Evolutionary conservation across 495 filamentous ascomycete species (phyloP).

Genomic region (Elaphomyces granulatus): DNA sequence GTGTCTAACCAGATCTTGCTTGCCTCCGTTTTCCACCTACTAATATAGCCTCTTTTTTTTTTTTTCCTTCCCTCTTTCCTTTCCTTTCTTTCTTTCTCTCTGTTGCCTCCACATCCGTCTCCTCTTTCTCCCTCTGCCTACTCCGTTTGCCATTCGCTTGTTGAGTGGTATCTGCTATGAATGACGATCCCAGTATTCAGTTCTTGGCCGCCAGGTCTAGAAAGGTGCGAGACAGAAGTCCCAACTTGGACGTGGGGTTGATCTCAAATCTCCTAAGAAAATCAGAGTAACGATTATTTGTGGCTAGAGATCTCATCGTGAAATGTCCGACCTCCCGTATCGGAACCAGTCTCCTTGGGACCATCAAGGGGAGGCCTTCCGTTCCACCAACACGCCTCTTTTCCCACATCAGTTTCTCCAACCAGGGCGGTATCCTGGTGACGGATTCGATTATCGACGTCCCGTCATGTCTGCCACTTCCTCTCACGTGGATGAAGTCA

Average conservation of each 20-base stretch:
- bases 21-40: constrained; percentile 7
- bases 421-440: constrained; percentile 28
- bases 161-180: constrained; percentile 17
- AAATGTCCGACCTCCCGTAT: constrained; percentile 22
- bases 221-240: constrained; percentile 32
- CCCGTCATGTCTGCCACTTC: constrained; percentile 22
- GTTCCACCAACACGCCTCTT: constrained; percentile 11
- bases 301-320: constrained; percentile 26
- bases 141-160: not conserved
- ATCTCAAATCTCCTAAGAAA: no score
- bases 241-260: no score
- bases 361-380: constrained; percentile 11
- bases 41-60: not conserved
- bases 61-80: constrained; percentile 1
- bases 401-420: constrained; percentile 3
- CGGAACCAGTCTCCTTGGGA: constrained; percentile 12
- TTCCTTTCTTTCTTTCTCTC: not conserved
- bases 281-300: no score
- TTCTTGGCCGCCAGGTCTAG: constrained; percentile 26
- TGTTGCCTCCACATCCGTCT: not conserved
- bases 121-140: not conserved
- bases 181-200: constrained; percentile 24
- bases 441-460: constrained; percentile 37
- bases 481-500: constrained; percentile 25
- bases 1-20: no score